A percentile compares a stretch with the other conserved stretches of the same genome.
These are phyloP conservation scores for Obba rivulosa DNA, from an alignment of 768 basidiomycete species.

Conservation along the genomic window DNA sequence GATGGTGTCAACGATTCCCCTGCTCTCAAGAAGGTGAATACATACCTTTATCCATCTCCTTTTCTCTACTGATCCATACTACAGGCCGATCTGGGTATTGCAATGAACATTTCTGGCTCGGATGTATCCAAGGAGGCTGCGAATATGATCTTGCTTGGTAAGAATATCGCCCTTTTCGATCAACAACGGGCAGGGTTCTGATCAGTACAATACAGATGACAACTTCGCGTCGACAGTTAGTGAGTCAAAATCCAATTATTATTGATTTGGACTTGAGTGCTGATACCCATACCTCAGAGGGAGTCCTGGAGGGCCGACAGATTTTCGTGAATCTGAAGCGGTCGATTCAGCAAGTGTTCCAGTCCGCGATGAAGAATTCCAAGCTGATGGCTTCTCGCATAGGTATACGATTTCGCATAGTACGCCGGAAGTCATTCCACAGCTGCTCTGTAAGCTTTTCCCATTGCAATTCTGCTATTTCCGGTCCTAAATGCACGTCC, in stretches of 20 bases:
- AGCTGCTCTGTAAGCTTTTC: conserved; percentile 49
- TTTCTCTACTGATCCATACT: background rate
- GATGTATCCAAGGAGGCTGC: conserved; percentile 74
- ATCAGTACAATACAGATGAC: conserved; percentile 39
- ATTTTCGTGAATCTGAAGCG: conserved; percentile 70
- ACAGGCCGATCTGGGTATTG: conserved; percentile 64
- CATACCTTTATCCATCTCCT: background rate
- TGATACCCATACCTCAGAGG: conserved; percentile 36
- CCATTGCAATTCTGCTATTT: too few species aligned
- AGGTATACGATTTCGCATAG: conserved; percentile 64
- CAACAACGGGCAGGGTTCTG: background rate
- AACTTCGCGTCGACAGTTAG: conserved; percentile 71
- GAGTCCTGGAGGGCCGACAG: conserved; percentile 62
- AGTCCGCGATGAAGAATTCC: background rate
- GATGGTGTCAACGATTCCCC: conserved; percentile 73
- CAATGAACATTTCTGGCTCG: conserved; percentile 72
- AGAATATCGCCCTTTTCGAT: conserved; percentile 3
- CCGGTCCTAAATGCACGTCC: background rate
- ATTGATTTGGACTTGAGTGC: background rate
- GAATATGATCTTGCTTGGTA: conserved; percentile 67
- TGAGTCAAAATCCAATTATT: conserved; percentile 28
- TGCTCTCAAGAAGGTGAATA: conserved; percentile 50
- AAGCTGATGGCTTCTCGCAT: background rate
- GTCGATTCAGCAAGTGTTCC: conserved; percentile 54
- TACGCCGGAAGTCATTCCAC: conserved; percentile 66